Percentiles rank a stretch among this genome's conserved stretches.
Conservation (phyloP, 106 monocot species). For the Narthecium ossifragum region DNA sequence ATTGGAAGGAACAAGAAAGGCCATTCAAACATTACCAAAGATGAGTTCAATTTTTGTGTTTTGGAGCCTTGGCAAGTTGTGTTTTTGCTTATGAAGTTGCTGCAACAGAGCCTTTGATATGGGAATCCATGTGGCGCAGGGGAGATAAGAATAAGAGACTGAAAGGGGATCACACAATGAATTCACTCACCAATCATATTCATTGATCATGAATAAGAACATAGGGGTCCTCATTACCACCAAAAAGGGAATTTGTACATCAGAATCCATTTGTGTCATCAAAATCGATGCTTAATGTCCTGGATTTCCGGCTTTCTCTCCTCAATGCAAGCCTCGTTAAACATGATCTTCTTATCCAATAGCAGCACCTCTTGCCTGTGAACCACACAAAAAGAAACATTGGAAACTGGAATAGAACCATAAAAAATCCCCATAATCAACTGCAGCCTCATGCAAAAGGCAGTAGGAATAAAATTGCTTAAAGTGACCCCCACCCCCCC, state of each 20-base stretch:
- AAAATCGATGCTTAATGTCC: conserved; percentile 91
- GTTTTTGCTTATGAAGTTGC: conserved; percentile 56
- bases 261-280: conserved; percentile 91
- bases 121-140: conserved; percentile 28
- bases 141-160: background rate
- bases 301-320: conserved; percentile 90
- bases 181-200: conserved; percentile 56
- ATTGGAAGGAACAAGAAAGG: no score
- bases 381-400: no score
- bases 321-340: conserved; percentile 95
- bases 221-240: conserved; percentile 81
- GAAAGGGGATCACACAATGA: background rate
- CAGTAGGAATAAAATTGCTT: no score
- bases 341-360: conserved; percentile 83
- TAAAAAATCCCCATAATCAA: no score
- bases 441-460: no score
- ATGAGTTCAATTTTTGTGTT: conserved; percentile 78
- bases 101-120: conserved; percentile 61
- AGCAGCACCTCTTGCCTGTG: conserved; percentile 69
- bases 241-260: no score
- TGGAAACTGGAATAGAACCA: no score
- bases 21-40: conserved; percentile 69
- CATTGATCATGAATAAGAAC: conserved; percentile 86
- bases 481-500: no score
- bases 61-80: conserved; percentile 68